A percentile compares a stretch with the other conserved stretches of the same genome.
phyloP scores from a whole-genome alignment of 179 eudicot species.

The Gypsophila paniculata region DNA sequence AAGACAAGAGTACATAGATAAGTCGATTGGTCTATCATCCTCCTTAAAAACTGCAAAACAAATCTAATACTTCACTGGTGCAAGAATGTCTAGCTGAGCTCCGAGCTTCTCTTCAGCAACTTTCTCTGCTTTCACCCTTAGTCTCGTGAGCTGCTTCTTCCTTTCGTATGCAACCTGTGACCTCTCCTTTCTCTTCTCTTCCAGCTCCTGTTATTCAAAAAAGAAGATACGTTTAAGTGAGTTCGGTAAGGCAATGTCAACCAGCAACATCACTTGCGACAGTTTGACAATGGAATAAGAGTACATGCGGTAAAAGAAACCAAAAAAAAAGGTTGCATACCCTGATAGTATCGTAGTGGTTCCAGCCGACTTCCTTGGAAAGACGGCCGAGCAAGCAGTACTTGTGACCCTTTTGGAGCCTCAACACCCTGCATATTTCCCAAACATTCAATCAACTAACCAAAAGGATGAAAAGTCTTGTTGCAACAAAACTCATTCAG shows the following conservation, averaged over 20 bases:
- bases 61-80: conserved; percentile 61
- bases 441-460: background rate
- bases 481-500: no score
- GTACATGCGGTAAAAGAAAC: background rate
- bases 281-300: background rate
- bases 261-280: background rate
- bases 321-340: conserved; percentile 24
- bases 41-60: conserved; percentile 17
- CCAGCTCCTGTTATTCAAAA: conserved; percentile 55
- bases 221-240: background rate
- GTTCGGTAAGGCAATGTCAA: background rate
- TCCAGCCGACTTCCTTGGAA: conserved; percentile 80
- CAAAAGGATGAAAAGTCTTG: background rate
- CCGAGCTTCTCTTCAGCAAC: conserved; percentile 78
- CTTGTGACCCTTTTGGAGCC: conserved; percentile 80
- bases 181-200: conserved; percentile 80
- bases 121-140: conserved; percentile 70
- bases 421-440: conserved; percentile 49
- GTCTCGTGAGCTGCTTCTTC: conserved; percentile 63
- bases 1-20: background rate
- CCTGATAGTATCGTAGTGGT: conserved; percentile 70
- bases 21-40: conserved; percentile 10
- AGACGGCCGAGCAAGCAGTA: conserved; percentile 69
- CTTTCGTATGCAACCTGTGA: conserved; percentile 57
- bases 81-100: conserved; percentile 59